phyloP scores from a whole-genome alignment of 805 yeast species.

The Saturnispora mendoncae region DNA sequence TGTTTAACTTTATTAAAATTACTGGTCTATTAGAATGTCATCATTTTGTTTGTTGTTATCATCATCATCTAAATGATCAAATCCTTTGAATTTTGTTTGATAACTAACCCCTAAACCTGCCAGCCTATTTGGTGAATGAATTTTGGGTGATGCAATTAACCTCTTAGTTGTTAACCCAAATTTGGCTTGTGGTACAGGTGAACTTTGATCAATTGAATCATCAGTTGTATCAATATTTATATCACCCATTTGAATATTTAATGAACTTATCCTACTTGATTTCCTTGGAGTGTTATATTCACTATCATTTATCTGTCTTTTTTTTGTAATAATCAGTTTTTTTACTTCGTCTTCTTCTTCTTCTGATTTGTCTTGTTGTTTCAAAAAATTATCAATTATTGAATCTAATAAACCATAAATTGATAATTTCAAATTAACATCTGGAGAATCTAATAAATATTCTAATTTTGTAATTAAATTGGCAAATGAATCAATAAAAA shows the following conservation, averaged over 20 bases:
- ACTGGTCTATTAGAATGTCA: neutral
- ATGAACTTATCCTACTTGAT: slow-evolving; percentile 12
- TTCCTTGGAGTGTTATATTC: slow-evolving; percentile 6
- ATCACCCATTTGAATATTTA: slow-evolving; percentile 12
- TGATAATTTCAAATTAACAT: slow-evolving; percentile 1
- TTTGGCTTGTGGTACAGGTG: neutral
- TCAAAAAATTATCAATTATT: neutral
- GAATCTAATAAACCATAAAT: slow-evolving; percentile 3
- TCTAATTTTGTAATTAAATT: slow-evolving; percentile 7
- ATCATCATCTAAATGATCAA: neutral
- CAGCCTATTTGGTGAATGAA: slow-evolving; percentile 16
- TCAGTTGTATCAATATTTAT: slow-evolving; percentile 6
- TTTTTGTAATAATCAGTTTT: neutral
- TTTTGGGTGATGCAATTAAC: slow-evolving; percentile 16
- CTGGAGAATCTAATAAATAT: neutral
- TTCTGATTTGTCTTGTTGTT: too few species aligned
- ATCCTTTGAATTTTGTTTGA: slow-evolving; percentile 4
- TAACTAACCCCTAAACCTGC: slow-evolving; percentile 13
- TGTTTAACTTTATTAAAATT: neutral
- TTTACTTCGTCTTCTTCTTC: too few species aligned
- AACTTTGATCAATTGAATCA: neutral
- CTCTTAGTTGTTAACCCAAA: slow-evolving; percentile 12
- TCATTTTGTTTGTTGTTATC: too few species aligned
- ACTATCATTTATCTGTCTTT: neutral
- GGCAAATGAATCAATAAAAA: slow-evolving; percentile 7